Base-by-base conservation (phyloP, 83 land plant genomes). In the Picea abies region DNA sequence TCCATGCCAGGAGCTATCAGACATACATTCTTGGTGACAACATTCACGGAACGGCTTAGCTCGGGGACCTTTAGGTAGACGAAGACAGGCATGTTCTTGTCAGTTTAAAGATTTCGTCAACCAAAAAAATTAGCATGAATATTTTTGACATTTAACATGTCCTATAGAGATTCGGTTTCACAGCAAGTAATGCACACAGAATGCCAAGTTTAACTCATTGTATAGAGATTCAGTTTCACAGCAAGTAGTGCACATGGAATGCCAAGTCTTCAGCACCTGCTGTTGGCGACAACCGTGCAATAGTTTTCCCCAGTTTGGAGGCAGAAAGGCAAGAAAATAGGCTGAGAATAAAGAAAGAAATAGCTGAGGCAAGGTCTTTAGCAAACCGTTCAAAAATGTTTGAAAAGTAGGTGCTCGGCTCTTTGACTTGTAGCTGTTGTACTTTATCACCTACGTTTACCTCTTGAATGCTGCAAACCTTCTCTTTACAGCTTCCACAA, bases 61-160 rank as follows among this genome's bases (percentile, higher is more conserved):
- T 97, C 5, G 93, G 96, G 2, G 96, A 97, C 72, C 84, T 97
- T 22, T 91, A 92, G 72, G 87, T 95, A 22, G 93, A 92, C 39
- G 98, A 97, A 76, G 95, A 91, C 86, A 84, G 98, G 68, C 94
- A 97, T 81, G 70, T 97, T 19, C 84, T 97, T 69, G 65, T 97
- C n/a, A 93, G 93, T 47, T 65, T 97, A 19, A 56, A 56, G 60
- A 56, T 29, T 29, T 29, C 1, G 29, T 29, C 29, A 29, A 56
- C 60, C 22, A 56, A 56, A 12, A 14, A 56, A 2, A 11, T 56
- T 15, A 49, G 32, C 56, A 80, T 9, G 64, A 60, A 78, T 5
- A 1, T 78, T 26, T 15, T 78, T 26, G 56, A 20, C 58, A 85
- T 60, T 14, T 29, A 32, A 60, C 11, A 63, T 73, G 9, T 22